Conservation (phyloP, 495 filamentous ascomycete species). For the Aspergillus saccharolyticus region DNA sequence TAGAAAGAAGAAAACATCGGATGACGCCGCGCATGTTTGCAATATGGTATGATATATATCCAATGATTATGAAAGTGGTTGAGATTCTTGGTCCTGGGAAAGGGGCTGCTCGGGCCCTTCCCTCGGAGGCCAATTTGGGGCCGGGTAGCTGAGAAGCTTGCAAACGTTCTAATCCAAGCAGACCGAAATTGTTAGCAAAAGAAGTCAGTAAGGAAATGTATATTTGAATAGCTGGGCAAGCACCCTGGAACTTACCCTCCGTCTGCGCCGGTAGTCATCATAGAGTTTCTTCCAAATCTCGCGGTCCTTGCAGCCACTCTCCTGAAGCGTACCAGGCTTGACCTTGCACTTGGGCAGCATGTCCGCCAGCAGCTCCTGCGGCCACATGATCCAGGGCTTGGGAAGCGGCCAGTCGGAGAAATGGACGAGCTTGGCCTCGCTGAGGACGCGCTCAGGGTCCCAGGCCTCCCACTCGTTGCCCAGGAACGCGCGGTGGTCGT, state of each 20-base stretch:
- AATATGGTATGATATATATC: not conserved
- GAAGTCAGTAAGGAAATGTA: not conserved
- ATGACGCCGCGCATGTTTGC: not conserved
- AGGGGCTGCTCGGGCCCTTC: not conserved
- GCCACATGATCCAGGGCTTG: constrained; percentile 71
- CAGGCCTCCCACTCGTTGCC: constrained; percentile 60
- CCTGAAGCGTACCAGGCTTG: constrained; percentile 35
- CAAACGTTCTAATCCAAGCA: constrained; percentile 38
- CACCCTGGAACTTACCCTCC: constrained; percentile 55
- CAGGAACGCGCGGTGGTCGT: constrained; percentile 57
- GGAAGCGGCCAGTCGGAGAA: constrained; percentile 79
- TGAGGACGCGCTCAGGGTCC: constrained; percentile 58
- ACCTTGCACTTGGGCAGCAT: constrained; percentile 58
- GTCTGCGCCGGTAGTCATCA: constrained; percentile 56
- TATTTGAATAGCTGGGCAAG: too few species aligned
- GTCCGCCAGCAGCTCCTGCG: constrained; percentile 46
- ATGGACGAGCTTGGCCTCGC: constrained; percentile 71
- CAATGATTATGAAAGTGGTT: not conserved
- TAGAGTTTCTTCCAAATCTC: constrained; percentile 70
- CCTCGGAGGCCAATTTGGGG: constrained; percentile 34
- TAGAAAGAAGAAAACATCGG: not conserved
- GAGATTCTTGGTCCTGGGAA: not conserved
- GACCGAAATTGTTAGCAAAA: not conserved
- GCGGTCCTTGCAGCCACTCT: constrained; percentile 56
- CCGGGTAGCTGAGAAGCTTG: constrained; percentile 44